Percentiles rank a stretch among this genome's conserved stretches.
Conservation (phyloP, 805 yeast genomes). For the Kazachstania kunashirensis region DNA sequence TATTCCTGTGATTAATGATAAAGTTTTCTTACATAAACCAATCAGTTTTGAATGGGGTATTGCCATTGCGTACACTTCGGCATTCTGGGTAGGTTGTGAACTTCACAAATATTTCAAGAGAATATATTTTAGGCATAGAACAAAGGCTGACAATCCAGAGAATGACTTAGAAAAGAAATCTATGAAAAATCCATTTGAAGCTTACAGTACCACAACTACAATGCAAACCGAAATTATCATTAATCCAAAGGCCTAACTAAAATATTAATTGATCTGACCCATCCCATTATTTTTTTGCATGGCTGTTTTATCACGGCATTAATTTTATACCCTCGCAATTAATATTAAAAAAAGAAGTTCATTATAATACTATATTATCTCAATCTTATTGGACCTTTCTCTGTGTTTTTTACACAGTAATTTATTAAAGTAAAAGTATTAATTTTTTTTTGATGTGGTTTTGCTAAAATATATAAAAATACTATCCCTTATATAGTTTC, state of each 20-base stretch:
- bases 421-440: no score
- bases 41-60: slow-evolving; percentile 79
- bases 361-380: no score
- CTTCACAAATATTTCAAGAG: slow-evolving; percentile 61
- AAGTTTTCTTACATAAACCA: slow-evolving; percentile 63
- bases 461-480: no score
- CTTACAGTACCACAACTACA: slow-evolving; percentile 46
- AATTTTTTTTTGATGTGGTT: no score
- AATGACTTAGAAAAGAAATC: slow-evolving; percentile 45
- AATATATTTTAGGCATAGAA: slow-evolving; percentile 35
- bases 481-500: no score
- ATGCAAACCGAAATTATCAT: slow-evolving; percentile 19
- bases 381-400: no score
- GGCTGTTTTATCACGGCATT: neutral
- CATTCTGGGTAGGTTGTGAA: slow-evolving; percentile 55
- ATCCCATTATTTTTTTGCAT: neutral
- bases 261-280: neutral
- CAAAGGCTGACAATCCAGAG: slow-evolving; percentile 47
- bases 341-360: neutral
- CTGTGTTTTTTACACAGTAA: no score
- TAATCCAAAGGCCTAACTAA: slow-evolving; percentile 4
- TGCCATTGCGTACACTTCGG: slow-evolving; percentile 47
- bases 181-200: slow-evolving; percentile 46
- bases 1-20: slow-evolving; percentile 76
- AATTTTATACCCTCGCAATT: neutral